These are phyloP conservation scores for Pseudevernia furfuracea DNA, from an alignment of 495 filamentous ascomycete genomes.

Conservation along the genomic window DNA sequence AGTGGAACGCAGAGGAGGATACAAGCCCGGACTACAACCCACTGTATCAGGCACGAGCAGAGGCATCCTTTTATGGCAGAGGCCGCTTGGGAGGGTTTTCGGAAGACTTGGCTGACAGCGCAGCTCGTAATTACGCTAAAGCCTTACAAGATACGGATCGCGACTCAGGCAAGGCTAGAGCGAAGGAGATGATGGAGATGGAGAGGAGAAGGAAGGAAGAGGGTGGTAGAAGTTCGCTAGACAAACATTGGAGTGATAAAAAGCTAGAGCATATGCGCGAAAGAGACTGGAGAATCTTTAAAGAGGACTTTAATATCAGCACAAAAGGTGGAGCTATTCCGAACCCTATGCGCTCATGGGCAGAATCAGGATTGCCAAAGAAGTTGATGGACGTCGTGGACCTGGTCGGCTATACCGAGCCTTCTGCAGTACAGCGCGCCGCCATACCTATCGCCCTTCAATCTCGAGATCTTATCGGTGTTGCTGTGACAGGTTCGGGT, in stretches of 20 bases:
- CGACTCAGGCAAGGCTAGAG: slow-evolving; percentile 70
- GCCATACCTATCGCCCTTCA: slow-evolving; percentile 94
- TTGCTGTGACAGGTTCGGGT: slow-evolving; percentile 96
- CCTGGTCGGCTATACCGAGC: slow-evolving; percentile 86
- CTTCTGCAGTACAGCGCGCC: slow-evolving; percentile 85
- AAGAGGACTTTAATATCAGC: slow-evolving; percentile 96
- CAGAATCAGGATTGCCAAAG: slow-evolving; percentile 74
- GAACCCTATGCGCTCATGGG: slow-evolving; percentile 94
- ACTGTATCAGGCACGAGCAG: slow-evolving; percentile 66
- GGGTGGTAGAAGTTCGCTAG: slow-evolving; percentile 57
- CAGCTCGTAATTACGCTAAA: slow-evolving; percentile 66
- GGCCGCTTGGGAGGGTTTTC: slow-evolving; percentile 77
- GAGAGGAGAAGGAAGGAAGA: slow-evolving; percentile 73
- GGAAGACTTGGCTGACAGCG: slow-evolving; percentile 63
- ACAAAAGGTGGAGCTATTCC: slow-evolving; percentile 89
- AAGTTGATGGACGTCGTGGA: slow-evolving; percentile 76
- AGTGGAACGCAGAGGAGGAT: slow-evolving; percentile 96
- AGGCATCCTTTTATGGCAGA: slow-evolving; percentile 71
- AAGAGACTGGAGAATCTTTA: slow-evolving; percentile 98
- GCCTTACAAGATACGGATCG: slow-evolving; percentile 70
- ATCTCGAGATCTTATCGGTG: slow-evolving; percentile 89
- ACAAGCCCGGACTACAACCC: slow-evolving; percentile 88
- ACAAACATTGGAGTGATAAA: slow-evolving; percentile 99
- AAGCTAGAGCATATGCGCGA: slow-evolving; percentile 91
- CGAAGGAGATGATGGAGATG: slow-evolving; percentile 80